Evolutionary conservation across 345 rosid genomes (phyloP).

Genomic region (Melastoma malabathricum): DNA sequence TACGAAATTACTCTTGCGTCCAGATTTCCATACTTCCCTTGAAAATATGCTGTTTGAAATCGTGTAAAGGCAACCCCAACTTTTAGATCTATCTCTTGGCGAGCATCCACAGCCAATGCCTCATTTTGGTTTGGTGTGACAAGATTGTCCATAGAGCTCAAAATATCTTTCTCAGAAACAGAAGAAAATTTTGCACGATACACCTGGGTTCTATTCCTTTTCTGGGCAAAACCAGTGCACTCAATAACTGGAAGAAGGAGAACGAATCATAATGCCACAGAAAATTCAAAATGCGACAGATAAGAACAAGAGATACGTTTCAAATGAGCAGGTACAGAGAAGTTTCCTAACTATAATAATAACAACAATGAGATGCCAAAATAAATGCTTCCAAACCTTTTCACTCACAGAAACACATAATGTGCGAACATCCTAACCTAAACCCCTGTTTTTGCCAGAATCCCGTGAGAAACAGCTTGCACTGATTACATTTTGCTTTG

Average conservation of each 20-base stretch:
- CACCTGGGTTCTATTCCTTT: slow-evolving; percentile 46
- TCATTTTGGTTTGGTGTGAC: slow-evolving; percentile 72
- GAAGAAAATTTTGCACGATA: slow-evolving; percentile 90
- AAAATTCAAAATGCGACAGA: not conserved
- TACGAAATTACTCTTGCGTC: slow-evolving; percentile 96
- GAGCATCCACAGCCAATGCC: slow-evolving; percentile 95
- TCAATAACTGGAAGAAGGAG: slow-evolving; percentile 49
- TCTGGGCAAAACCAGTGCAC: slow-evolving; percentile 49
- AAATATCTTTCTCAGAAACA: slow-evolving; percentile 85
- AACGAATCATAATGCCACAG: not conserved
- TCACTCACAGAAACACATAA: too few species aligned
- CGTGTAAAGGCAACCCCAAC: slow-evolving; percentile 97
- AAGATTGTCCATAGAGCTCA: slow-evolving; percentile 78
- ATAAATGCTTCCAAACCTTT: too few species aligned
- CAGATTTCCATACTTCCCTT: slow-evolving; percentile 89
- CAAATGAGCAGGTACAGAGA: too few species aligned
- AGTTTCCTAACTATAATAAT: too few species aligned
- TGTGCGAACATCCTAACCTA: too few species aligned
- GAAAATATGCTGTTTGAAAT: slow-evolving; percentile 84
- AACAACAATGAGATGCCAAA: too few species aligned
- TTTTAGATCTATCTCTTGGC: slow-evolving; percentile 98
- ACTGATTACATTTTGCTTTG: too few species aligned
- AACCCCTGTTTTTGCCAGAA: too few species aligned
- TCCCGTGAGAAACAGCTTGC: too few species aligned
- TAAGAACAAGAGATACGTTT: too few species aligned